Conservation (phyloP, 1,139 yeast species). For the Taphrina communis region DNA sequence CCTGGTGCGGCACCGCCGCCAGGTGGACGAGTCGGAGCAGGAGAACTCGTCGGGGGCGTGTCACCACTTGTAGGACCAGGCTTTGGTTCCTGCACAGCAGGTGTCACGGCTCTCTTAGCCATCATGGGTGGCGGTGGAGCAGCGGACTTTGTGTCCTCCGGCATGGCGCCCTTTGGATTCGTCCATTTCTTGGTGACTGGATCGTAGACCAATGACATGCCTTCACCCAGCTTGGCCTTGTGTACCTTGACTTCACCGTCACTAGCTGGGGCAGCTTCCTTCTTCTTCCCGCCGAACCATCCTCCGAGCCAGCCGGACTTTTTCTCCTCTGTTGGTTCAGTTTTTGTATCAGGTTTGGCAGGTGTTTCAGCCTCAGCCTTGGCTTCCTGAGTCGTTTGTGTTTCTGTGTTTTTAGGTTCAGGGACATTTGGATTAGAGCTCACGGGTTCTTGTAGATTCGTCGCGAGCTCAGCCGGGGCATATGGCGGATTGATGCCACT, state of each 20-base stretch:
- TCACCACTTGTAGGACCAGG: slow-evolving; percentile 42
- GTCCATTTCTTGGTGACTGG: slow-evolving; percentile 88
- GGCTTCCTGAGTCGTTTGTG: background rate
- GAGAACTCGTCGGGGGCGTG: slow-evolving; percentile 2
- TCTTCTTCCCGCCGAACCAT: slow-evolving; percentile 60
- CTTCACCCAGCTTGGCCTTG: slow-evolving; percentile 85
- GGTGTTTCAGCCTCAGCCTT: background rate
- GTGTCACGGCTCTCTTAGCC: slow-evolving; percentile 7
- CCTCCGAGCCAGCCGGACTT: slow-evolving; percentile 49
- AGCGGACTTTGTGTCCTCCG: slow-evolving; percentile 61
- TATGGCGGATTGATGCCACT: background rate
- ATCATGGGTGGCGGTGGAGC: slow-evolving; percentile 78
- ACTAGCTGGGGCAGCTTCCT: slow-evolving; percentile 43
- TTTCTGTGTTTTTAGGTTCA: background rate
- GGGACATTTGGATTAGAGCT: background rate
- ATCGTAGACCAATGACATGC: slow-evolving; percentile 75
- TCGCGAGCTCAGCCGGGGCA: background rate
- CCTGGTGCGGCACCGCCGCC: slow-evolving; percentile 6
- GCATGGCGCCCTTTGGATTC: slow-evolving; percentile 58
- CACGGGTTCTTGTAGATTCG: background rate
- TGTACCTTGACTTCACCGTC: slow-evolving; percentile 64
- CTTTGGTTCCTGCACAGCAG: slow-evolving; percentile 53
- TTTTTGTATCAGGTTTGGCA: slow-evolving; percentile 35
- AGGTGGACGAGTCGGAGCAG: background rate
- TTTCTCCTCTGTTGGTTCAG: slow-evolving; percentile 43